phyloP scores from a whole-genome alignment of 2,329 filamentous ascomycete genomes.

The Teratosphaeria gauchensis region DNA sequence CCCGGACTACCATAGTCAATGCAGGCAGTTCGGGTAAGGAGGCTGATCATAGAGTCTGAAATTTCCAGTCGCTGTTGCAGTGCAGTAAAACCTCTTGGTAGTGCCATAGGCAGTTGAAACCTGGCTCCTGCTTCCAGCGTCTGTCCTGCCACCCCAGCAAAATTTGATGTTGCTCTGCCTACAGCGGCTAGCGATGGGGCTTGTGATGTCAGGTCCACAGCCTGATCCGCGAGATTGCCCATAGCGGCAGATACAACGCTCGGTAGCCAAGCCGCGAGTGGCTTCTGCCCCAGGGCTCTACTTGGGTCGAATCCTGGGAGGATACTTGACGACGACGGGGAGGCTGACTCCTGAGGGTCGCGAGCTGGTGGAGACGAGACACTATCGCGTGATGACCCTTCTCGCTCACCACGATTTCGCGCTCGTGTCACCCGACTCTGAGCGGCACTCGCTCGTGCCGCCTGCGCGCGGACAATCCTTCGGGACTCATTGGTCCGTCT shows the following conservation, averaged over 20 bases:
- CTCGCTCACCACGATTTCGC: constrained; percentile 22
- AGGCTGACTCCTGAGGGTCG: constrained; percentile 1
- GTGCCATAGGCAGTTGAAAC: constrained; percentile 19
- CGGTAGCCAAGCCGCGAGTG: constrained; percentile 5
- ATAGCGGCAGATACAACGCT: constrained; percentile 3
- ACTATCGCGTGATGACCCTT: constrained; percentile 10
- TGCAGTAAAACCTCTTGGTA: constrained; percentile 23
- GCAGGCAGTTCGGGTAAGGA: constrained; percentile 24
- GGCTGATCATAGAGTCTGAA: constrained; percentile 17
- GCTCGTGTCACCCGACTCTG: constrained; percentile 24
- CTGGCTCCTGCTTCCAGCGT: constrained; percentile 1
- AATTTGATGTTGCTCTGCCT: background rate
- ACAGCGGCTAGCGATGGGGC: background rate
- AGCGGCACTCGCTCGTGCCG: constrained; percentile 25
- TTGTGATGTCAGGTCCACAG: background rate
- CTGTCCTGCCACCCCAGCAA: background rate
- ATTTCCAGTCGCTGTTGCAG: constrained; percentile 19
- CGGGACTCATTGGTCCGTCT: constrained; percentile 22
- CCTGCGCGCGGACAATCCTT: constrained; percentile 24
- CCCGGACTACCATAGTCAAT: constrained; percentile 24
- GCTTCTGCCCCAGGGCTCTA: background rate
- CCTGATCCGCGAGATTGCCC: constrained; percentile 2
- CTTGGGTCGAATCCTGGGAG: background rate
- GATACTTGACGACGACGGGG: background rate
- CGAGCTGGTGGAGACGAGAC: constrained; percentile 2